These are phyloP conservation scores for Pseudocohnilembus persalinus DNA, from an alignment of 169 alveolate species.

Conservation along the genomic window DNA sequence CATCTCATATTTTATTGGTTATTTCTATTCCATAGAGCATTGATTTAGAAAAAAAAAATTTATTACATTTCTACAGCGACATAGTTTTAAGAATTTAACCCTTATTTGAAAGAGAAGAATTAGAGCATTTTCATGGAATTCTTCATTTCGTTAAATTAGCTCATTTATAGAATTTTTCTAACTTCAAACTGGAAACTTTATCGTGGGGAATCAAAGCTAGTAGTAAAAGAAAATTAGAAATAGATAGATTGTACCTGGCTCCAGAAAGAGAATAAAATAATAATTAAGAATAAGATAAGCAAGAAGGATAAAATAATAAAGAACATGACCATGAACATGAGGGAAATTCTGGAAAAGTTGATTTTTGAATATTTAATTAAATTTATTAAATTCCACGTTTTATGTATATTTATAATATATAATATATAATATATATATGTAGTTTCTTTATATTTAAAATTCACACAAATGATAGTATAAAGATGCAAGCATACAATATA, in stretches of 20 bases:
- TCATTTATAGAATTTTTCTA: constrained; percentile 5
- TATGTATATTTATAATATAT: too few species aligned
- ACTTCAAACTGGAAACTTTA: constrained; percentile 19
- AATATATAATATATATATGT: too few species aligned
- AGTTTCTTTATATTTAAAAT: too few species aligned
- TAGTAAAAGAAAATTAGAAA: constrained; percentile 22
- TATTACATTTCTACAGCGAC: constrained; percentile 6
- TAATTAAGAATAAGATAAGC: constrained; percentile 8
- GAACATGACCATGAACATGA: not conserved
- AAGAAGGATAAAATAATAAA: not conserved
- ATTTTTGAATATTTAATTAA: too few species aligned
- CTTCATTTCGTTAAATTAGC: constrained; percentile 14
- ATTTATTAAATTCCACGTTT: too few species aligned
- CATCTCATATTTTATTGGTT: constrained; percentile 18
- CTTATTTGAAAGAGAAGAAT: constrained; percentile 11
- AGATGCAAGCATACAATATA: too few species aligned
- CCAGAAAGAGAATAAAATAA: constrained; percentile 11
- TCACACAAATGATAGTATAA: too few species aligned
- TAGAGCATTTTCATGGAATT: constrained; percentile 20
- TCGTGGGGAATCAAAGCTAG: constrained; percentile 25
- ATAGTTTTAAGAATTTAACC: constrained; percentile 16
- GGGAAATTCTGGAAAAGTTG: not conserved
- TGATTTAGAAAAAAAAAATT: not conserved
- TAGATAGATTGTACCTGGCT: constrained; percentile 17
- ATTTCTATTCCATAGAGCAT: constrained; percentile 10